These are phyloP conservation scores for Colletotrichum limetticola DNA, from an alignment of 2,329 filamentous ascomycete genomes.

Conservation along the genomic window DNA sequence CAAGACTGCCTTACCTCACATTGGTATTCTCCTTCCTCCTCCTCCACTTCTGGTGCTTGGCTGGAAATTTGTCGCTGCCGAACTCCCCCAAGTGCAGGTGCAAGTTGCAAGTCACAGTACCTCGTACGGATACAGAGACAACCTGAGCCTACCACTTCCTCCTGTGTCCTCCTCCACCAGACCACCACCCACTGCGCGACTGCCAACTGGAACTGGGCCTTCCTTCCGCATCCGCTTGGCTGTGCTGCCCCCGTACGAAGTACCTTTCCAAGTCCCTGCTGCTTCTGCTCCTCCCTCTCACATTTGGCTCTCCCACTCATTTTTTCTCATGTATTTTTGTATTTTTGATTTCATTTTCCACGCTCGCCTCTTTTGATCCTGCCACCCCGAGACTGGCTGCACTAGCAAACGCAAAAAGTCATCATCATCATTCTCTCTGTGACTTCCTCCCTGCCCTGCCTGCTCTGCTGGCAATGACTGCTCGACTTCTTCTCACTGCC, in stretches of 20 bases:
- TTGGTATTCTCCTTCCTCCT: constrained; percentile 13
- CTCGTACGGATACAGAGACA: not conserved
- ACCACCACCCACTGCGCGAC: not conserved
- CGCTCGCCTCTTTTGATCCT: constrained; percentile 8
- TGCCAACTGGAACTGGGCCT: not conserved
- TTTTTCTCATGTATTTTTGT: not conserved
- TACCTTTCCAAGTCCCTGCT: not conserved
- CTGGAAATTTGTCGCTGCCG: constrained; percentile 23
- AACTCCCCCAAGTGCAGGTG: constrained; percentile 17
- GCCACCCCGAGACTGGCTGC: constrained; percentile 19
- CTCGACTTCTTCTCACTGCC: not conserved
- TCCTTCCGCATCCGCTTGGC: constrained; percentile 1
- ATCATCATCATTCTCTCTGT: constrained; percentile 33
- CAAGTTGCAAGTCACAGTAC: not conserved
- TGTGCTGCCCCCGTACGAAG: not conserved
- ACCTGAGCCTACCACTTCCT: not conserved
- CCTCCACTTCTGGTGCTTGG: constrained; percentile 30
- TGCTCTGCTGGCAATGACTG: not conserved
- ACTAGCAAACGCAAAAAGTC: constrained; percentile 26
- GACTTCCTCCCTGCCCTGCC: constrained; percentile 21
- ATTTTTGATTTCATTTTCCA: not conserved
- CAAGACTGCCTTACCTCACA: constrained; percentile 3
- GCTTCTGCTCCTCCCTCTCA: constrained; percentile 7
- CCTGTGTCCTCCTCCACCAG: not conserved
- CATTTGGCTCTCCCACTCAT: not conserved